These are phyloP conservation scores for Phylloporus sp. DNA, from an alignment of 768 basidiomycete species.

Conservation along the genomic window DNA sequence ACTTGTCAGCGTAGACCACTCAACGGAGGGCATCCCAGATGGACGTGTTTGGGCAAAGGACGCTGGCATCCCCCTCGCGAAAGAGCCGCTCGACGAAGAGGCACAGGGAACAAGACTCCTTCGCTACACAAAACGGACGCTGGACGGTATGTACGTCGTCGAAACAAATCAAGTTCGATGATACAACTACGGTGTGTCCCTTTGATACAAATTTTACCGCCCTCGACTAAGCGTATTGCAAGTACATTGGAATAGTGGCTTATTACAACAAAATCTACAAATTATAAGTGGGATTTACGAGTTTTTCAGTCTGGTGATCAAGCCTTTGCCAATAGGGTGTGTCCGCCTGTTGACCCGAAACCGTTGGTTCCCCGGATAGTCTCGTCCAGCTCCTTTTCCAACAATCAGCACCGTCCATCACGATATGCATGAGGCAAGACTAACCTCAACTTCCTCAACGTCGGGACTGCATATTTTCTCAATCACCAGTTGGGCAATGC, in stretches of 20 bases:
- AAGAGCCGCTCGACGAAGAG: constrained; percentile 19
- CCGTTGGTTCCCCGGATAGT: constrained; percentile 83
- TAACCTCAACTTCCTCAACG: constrained; percentile 79
- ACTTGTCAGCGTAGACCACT: constrained; percentile 43
- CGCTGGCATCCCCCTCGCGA: constrained; percentile 29
- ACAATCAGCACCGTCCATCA: constrained; percentile 3
- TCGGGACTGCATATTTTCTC: constrained; percentile 88
- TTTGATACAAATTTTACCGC: no score
- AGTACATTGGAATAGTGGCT: not conserved
- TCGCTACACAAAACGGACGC: constrained; percentile 44
- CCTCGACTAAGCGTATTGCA: no score
- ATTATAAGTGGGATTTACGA: constrained; percentile 1
- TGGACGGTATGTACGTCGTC: constrained; percentile 58
- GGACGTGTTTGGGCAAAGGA: constrained; percentile 42
- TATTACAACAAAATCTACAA: not conserved
- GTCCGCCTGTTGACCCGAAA: constrained; percentile 95
- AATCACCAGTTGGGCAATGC: constrained; percentile 93
- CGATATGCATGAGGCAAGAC: not conserved
- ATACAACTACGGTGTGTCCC: constrained; percentile 5
- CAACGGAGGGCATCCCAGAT: constrained; percentile 34
- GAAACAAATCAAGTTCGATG: constrained; percentile 38
- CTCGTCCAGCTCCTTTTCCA: constrained; percentile 71
- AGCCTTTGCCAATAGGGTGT: constrained; percentile 40
- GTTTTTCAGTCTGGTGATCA: constrained; percentile 1
- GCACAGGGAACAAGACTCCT: constrained; percentile 45